Evolutionary conservation across 768 basidiomycete genomes (phyloP), one percentile per base, ranked within the genome.

Genomic region (Pisolithus microcarpus): DNA sequence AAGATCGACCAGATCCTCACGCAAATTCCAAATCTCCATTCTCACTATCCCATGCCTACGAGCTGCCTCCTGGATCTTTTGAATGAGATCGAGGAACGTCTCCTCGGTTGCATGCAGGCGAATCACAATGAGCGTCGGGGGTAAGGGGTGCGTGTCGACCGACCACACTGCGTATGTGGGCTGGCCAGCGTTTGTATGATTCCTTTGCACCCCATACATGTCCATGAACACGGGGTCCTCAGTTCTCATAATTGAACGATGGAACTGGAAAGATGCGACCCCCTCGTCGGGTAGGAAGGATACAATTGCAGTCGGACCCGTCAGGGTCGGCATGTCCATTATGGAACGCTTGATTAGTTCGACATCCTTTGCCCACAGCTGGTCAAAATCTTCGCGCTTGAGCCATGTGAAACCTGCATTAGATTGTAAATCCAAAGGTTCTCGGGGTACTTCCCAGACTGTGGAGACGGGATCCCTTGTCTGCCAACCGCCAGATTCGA

Each of bases 11-110:
- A 80, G 54, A 15, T 72, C 54, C 11, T 52, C 34, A 1, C 72
- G 66, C 26, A 79, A 49, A 53, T 75, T 75, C 73, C 78, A 81
- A 5, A 75, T 60, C 52, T 80, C 80, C 26, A 81, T 59, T 30
- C 50, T 67, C 19, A 62, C 56, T 46, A 75, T 58, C 5, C 65
- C 65, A 49, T 65, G 54, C 31, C 65, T 59, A 38, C 51, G 58
- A 18, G 77, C 76, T 11, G 65, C 58, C 30, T 64, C 56, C 48
- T 66, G 61, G 9, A 78, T 59, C 36, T 56, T 64, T 8, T 43
- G 52, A 8, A 80, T 53, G 13, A 80, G 58, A 5, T 31, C 58
- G 4, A 57, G 57, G 44, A 81, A 74, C 1, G 60, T 55, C 4
- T 62, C 58, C 15, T 61, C 49, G 18, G 48, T 52, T 15, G 61